Evolutionary conservation across 441 rosid species (phyloP), one percentile per base, ranked within the genome.

Genomic region (Eutrema salsugineum): DNA sequence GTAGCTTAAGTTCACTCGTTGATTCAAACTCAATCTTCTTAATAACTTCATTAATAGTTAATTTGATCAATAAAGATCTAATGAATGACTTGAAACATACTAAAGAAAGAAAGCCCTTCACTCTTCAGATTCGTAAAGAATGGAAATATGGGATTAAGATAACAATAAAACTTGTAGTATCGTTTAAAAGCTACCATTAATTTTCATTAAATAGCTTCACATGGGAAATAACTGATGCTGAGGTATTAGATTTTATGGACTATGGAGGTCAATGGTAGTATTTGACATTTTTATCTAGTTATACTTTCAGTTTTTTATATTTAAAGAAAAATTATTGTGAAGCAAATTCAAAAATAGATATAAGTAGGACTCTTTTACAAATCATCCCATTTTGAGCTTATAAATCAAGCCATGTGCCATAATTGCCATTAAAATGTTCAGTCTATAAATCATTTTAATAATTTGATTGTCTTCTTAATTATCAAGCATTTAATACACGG

Each of bases 171-270:
- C 53, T 17, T 60, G 3, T 20, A 30, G 36, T 33, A 71, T 73
- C 68, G 20, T 67, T 60, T 74, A 39, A 62, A 62, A 46, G 64
- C 66, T 68, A 68, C n/a, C 69, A 68, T 68, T 62, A 48, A 66
- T 48, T 65, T 73, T 42, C 77, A 73, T 57, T 73, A 46, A 68
- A 75, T 55, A 68, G 22, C 65, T 69, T 62, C 79, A 75, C 79
- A 75, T 75, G 79, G 75, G 54, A 68, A 38, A 63, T 68, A 68
- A 75, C 75, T 55, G 20, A 62, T 62, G 79, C 27, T 75, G 75
- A 75, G 54, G 36, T 75, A 68, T 62, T 36, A 69, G 49, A 68
- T 75, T 62, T 60, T 43, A 14, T 62, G 35, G 42, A 61, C 51
- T 43, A 14, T 62, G 35, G 42, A 61, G 69, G 78, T 76, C 66